A percentile compares a stretch with the other conserved stretches of the same genome.
Evolutionary conservation across 2,329 filamentous ascomycete genomes (phyloP).

Genomic region (Penicillium sp.): DNA sequence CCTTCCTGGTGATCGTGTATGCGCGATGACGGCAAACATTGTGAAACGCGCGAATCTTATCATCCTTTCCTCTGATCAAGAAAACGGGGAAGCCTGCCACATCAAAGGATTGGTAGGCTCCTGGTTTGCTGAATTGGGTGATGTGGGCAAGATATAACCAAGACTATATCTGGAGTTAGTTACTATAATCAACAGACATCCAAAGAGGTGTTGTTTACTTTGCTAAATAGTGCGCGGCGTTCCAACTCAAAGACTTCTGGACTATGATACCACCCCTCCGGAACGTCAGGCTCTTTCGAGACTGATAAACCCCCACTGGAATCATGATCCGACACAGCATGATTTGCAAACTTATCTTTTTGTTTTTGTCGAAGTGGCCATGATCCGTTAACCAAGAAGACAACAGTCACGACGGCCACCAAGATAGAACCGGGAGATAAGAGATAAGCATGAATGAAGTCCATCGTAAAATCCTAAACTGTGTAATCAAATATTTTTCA

Average conservation of each 20-base stretch:
- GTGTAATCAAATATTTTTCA: not conserved
- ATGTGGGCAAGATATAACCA: conserved; percentile 42
- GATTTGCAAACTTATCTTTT: not conserved
- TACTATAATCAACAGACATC: too few relatives aligned
- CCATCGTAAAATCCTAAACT: conserved; percentile 7
- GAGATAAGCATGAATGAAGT: conserved; percentile 13
- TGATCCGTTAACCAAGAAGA: conserved; percentile 10
- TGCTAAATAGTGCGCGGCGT: conserved; percentile 52
- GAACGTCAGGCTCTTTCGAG: conserved; percentile 44
- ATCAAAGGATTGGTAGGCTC: conserved; percentile 59
- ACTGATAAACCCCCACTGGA: conserved; percentile 19
- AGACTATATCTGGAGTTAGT: conserved; percentile 19
- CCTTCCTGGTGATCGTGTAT: conserved; percentile 57
- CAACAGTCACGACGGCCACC: conserved; percentile 13
- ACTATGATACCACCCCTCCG: conserved; percentile 40
- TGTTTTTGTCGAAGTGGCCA: conserved; percentile 11
- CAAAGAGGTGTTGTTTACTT: conserved; percentile 29
- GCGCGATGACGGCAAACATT: conserved; percentile 65
- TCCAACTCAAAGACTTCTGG: conserved; percentile 50
- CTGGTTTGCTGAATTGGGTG: conserved; percentile 52
- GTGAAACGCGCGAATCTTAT: conserved; percentile 60
- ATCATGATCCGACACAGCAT: not conserved
- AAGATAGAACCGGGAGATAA: conserved; percentile 11
- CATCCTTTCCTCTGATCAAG: conserved; percentile 53
- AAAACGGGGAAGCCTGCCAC: conserved; percentile 60